These are phyloP conservation scores for Abrus pulchellus DNA, from an alignment of 306 rosid genomes.

Conservation along the genomic window DNA sequence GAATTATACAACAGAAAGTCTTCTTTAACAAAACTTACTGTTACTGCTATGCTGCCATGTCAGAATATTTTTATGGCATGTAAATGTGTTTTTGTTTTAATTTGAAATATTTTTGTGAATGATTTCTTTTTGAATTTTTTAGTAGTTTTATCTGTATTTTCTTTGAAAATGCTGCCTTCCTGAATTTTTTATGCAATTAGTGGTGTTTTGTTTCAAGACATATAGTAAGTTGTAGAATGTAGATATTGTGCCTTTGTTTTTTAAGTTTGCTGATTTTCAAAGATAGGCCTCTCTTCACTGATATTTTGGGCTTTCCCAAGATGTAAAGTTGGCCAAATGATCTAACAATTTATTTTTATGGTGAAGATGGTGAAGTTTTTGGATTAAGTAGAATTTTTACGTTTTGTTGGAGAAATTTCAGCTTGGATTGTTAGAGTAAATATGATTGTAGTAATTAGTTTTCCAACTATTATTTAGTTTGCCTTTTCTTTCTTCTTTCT, in stretches of 20 bases:
- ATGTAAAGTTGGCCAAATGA: slow-evolving; percentile 23
- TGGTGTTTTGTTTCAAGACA: not conserved
- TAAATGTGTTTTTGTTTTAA: slow-evolving; percentile 1
- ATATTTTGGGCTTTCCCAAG: slow-evolving; percentile 4
- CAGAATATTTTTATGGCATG: slow-evolving; percentile 32
- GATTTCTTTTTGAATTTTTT: not conserved
- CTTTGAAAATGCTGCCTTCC: not conserved
- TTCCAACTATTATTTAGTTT: too few species aligned
- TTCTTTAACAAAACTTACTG: slow-evolving; percentile 3
- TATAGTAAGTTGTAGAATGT: slow-evolving; percentile 32
- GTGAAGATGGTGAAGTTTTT: not conserved
- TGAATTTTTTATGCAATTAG: not conserved
- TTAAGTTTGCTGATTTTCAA: not conserved
- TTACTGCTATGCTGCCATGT: slow-evolving; percentile 30
- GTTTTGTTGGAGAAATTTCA: slow-evolving; percentile 29
- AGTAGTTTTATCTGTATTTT: not conserved
- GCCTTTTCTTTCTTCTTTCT: too few species aligned
- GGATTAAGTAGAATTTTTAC: slow-evolving; percentile 7
- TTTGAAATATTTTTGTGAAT: not conserved
- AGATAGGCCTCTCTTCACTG: not conserved
- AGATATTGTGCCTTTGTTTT: not conserved
- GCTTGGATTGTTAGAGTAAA: not conserved
- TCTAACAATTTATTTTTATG: not conserved
- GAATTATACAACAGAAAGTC: slow-evolving; percentile 22
- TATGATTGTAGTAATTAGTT: too few species aligned